Conservation (phyloP, 805 yeast species). For the Kregervanrija fluxuum region DNA sequence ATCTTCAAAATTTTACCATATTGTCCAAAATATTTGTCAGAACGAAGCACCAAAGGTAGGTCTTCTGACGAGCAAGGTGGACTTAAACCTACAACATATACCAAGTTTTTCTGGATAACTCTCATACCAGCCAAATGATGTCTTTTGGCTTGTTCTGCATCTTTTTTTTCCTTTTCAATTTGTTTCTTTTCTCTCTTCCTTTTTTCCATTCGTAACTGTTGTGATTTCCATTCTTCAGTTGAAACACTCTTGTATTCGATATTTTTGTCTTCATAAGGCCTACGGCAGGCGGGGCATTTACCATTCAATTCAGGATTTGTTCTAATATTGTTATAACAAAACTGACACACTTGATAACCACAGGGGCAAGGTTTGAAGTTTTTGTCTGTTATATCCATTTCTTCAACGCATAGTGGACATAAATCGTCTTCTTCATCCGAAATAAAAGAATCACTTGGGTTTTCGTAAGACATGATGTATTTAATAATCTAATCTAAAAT, state of each 20-base stretch:
- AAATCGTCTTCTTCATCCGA: slow-evolving; percentile 70
- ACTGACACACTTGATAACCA: slow-evolving; percentile 97
- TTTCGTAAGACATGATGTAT: slow-evolving; percentile 12
- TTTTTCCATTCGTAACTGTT: slow-evolving; percentile 72
- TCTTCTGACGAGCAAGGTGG: slow-evolving; percentile 85
- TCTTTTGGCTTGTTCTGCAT: slow-evolving; percentile 75
- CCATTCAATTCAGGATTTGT: slow-evolving; percentile 95
- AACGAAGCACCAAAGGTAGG: slow-evolving; percentile 69
- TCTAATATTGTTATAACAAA: slow-evolving; percentile 93
- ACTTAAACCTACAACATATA: slow-evolving; percentile 90
- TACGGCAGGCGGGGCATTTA: slow-evolving; percentile 95
- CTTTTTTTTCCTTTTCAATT: slow-evolving; percentile 86
- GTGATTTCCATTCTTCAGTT: slow-evolving; percentile 80
- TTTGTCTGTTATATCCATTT: slow-evolving; percentile 93
- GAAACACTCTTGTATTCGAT: slow-evolving; percentile 82
- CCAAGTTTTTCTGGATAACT: slow-evolving; percentile 96
- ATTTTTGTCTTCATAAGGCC: slow-evolving; percentile 86
- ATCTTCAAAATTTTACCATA: slow-evolving; percentile 93
- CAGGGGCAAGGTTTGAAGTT: slow-evolving; percentile 99
- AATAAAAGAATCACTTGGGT: slow-evolving; percentile 45
- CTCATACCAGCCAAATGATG: slow-evolving; percentile 94
- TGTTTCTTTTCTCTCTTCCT: slow-evolving; percentile 78
- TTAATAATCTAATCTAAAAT: not conserved
- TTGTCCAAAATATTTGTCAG: slow-evolving; percentile 96
- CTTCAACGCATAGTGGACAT: slow-evolving; percentile 96